A percentile compares a stretch with the other conserved stretches of the same genome.
Conservation (phyloP, 306 rosid species). For the Cucumis hystrix region DNA sequence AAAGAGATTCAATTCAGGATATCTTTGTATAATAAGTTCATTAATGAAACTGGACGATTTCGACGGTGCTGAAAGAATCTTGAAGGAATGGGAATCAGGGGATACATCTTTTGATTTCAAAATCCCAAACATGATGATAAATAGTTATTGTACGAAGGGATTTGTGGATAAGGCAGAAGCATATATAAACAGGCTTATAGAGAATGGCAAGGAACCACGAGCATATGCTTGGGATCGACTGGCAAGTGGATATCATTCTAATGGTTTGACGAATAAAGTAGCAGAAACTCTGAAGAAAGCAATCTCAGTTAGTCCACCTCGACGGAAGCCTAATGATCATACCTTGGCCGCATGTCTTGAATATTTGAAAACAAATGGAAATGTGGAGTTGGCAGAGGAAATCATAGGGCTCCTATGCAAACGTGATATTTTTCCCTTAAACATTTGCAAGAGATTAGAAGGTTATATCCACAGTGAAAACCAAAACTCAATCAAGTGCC, state of each 20-base stretch:
- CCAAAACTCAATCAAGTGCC: conserved; percentile 11
- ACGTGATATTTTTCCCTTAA: conserved; percentile 3
- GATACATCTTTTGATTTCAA: conserved; percentile 24
- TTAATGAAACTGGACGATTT: conserved; percentile 53
- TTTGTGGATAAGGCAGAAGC: conserved; percentile 38
- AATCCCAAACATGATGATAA: conserved; percentile 40
- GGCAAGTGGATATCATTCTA: conserved; percentile 28
- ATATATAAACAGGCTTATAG: conserved; percentile 26
- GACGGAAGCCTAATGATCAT: conserved; percentile 16
- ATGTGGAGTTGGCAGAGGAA: conserved; percentile 34
- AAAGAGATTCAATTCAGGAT: conserved; percentile 17
- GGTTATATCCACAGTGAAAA: conserved; percentile 20
- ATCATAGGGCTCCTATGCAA: conserved; percentile 22
- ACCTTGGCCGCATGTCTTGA: conserved; percentile 34
- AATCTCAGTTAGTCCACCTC: conserved; percentile 9
- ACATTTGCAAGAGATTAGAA: conserved; percentile 16
- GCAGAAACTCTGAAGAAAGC: conserved; percentile 44
- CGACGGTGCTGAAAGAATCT: conserved; percentile 44
- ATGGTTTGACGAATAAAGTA: conserved; percentile 39
- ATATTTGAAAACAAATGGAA: conserved; percentile 41
- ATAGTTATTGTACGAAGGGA: conserved; percentile 45
- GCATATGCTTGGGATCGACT: conserved; percentile 35
- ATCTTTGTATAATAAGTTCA: conserved; percentile 37
- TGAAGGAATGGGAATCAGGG: conserved; percentile 53
- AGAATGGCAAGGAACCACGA: conserved; percentile 28